These are phyloP conservation scores for Yamadazyma aaseri DNA, from an alignment of 1,139 yeast species.

Conservation along the genomic window DNA sequence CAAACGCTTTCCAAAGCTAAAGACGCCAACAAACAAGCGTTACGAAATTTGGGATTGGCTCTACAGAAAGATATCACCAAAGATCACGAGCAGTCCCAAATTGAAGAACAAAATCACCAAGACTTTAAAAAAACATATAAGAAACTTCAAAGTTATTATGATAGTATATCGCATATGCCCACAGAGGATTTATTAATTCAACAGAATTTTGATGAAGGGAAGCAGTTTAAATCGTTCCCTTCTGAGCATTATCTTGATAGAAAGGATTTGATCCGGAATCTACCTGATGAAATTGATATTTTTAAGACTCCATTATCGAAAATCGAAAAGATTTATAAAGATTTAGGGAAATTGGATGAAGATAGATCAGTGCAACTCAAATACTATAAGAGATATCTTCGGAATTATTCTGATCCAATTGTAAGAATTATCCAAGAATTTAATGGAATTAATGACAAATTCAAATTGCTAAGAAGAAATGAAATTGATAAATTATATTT, in stretches of 20 bases:
- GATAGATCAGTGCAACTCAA: conserved; percentile 42
- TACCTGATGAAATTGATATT: conserved; percentile 42
- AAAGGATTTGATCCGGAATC: conserved; percentile 27
- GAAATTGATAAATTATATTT: conserved; percentile 32
- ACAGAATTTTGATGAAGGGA: conserved; percentile 36
- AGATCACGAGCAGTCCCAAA: conserved; percentile 9
- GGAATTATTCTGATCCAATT: conserved; percentile 35
- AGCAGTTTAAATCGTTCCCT: conserved; percentile 33
- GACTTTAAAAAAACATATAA: conserved; percentile 9
- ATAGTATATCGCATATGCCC: conserved; percentile 40
- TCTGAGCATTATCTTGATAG: conserved; percentile 40
- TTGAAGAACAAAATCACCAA: conserved; percentile 5
- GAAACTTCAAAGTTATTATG: conserved; percentile 22
- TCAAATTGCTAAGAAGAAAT: conserved; percentile 34
- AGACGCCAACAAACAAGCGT: conserved; percentile 10
- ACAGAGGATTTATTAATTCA: conserved; percentile 38
- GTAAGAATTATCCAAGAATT: conserved; percentile 33
- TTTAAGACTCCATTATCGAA: conserved; percentile 26
- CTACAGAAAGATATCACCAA: conserved; percentile 9
- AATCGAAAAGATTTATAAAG: conserved; percentile 31
- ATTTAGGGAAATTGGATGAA: conserved; percentile 33
- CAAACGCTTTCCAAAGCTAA: conserved; percentile 8
- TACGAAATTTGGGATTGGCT: conserved; percentile 10
- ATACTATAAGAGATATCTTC: conserved; percentile 33
- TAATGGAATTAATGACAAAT: conserved; percentile 38